These are phyloP conservation scores for Anethum foeniculum DNA, from an alignment of 140 eudicot genomes.

Conservation along the genomic window DNA sequence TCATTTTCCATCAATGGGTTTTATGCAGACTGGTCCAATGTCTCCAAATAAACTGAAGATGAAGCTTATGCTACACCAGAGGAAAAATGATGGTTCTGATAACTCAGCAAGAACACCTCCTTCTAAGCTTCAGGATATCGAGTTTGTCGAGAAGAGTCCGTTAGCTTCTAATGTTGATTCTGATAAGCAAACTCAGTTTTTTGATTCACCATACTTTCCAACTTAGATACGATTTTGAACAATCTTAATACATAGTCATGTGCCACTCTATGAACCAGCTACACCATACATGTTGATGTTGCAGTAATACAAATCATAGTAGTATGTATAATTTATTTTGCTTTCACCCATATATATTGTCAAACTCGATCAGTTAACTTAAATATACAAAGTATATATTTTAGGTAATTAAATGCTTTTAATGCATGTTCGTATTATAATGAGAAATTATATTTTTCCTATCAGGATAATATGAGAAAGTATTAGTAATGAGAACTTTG, in stretches of 20 bases:
- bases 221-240: neutral
- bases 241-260: neutral
- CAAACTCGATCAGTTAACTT: too few relatives aligned
- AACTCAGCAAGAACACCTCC: constrained; percentile 93
- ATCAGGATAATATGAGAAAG: too few relatives aligned
- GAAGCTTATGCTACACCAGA: constrained; percentile 65
- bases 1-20: neutral
- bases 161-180: constrained; percentile 44
- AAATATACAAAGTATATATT: too few relatives aligned
- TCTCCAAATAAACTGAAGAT: constrained; percentile 90
- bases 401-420: too few relatives aligned
- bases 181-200: constrained; percentile 5
- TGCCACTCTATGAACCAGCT: neutral
- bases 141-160: constrained; percentile 64
- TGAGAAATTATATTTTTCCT: too few relatives aligned
- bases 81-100: constrained; percentile 69
- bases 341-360: too few relatives aligned
- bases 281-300: neutral
- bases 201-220: neutral
- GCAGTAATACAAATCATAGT: neutral
- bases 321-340: too few relatives aligned
- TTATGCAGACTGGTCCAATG: constrained; percentile 63
- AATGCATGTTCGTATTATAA: too few relatives aligned
- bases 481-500: too few relatives aligned
- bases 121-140: constrained; percentile 63